A percentile compares a stretch with the other conserved stretches of the same genome.
Evolutionary conservation across 208 protist genomes (phyloP).

Genomic region (Leishmania amazonensis): DNA sequence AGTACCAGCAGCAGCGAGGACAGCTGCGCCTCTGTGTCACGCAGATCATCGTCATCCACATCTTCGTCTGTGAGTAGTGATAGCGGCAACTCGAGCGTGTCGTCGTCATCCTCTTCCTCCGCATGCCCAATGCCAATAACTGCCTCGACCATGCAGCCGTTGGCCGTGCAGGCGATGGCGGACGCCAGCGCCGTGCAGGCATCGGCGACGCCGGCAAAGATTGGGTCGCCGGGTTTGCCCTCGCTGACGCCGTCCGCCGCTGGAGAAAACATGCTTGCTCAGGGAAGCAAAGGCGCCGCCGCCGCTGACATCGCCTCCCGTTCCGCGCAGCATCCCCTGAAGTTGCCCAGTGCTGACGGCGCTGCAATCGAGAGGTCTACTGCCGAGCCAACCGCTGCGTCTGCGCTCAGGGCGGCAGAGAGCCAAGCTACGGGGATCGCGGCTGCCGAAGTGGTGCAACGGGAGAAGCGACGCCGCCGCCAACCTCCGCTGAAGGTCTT

Average conservation of each 20-base stretch:
- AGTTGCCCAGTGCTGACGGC: background rate
- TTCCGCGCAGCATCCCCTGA: background rate
- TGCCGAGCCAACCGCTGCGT: background rate
- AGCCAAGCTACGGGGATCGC: background rate
- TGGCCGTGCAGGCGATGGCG: background rate
- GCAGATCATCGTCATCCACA: background rate
- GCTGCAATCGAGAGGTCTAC: background rate
- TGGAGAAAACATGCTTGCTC: background rate
- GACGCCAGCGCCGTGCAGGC: background rate
- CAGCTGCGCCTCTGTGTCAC: background rate
- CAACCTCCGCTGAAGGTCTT: slow-evolving; percentile 8
- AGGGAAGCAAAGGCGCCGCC: background rate
- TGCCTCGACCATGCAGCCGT: background rate
- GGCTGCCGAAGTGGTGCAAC: background rate
- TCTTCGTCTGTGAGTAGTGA: background rate
- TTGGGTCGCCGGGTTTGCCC: too few relatives aligned
- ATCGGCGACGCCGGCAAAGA: background rate
- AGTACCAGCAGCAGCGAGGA: slow-evolving; percentile 13
- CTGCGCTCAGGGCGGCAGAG: background rate
- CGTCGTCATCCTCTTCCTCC: background rate
- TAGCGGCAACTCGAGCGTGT: slow-evolving; percentile 1
- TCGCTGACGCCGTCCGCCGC: background rate
- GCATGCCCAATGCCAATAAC: background rate
- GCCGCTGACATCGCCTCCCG: background rate
- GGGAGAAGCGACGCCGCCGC: background rate